Evolutionary conservation across 2,329 filamentous ascomycete genomes (phyloP), one percentile per base, ranked within the genome.

Genomic region (Fusarium pseudocircinatum): DNA sequence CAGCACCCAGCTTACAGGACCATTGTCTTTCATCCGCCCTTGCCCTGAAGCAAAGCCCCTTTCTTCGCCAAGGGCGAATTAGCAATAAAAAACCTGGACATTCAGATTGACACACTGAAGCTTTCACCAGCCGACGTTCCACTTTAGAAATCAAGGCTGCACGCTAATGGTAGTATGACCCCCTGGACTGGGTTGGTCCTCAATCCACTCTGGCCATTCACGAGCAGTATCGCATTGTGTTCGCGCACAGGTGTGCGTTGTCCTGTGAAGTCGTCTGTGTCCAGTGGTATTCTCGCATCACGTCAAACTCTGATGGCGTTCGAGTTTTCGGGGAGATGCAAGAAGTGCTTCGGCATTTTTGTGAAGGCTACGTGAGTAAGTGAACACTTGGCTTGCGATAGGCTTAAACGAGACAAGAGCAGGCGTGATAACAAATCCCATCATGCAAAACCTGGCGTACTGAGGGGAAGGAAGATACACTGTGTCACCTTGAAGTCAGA

Each of bases 161-260:
- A 63, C 75, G 66, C 75, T 77, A 77, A 60, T 40, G 42, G 32
- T 36, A 53, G 32, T 36, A 53, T 50, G n/a, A 43, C 54, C 42
- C 72, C 67, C 66, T 64, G 64, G 61, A 59, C 72, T 57, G 58
- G 58, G 70, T 74, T 65, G 72, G 64, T 74, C 72, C 60, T 62
- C 54, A 52, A 60, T 57, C 53, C 56, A 70, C 63, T 61, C 44
- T 65, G 60, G 54, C 63, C 73, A 70, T 73, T 69, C 67, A 67
- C 59, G 24, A 61, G 36, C 59, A 67, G 50, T 40, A 72, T 75
- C 58, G 57, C 57, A 71, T 67, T 37, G 53, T 72, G 54, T 71
- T 63, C 46, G 36, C 40, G 54, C 64, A 61, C 52, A 59, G 60
- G 61, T 67, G 43, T 65, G 60, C 32, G 40, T 54, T 57, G 16